phyloP scores from a whole-genome alignment of 179 eudicot species.

The Patellifolia procumbens region DNA sequence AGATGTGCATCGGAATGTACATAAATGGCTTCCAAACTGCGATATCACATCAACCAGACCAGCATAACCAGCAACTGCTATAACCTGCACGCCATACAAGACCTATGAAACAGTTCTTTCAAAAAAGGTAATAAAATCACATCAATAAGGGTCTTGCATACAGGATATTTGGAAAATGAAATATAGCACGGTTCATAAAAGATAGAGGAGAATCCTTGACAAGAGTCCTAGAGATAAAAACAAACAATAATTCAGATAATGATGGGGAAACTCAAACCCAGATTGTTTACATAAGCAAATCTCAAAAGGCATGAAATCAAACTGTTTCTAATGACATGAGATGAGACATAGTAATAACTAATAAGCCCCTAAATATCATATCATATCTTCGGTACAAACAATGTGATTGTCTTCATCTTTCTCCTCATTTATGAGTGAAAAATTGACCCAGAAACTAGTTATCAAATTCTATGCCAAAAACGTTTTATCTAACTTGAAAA shows the following conservation, averaged over 20 bases:
- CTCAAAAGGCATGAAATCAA: background rate
- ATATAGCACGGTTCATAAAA: background rate
- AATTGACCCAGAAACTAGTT: background rate
- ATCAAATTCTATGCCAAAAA: background rate
- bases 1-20: slow-evolving; percentile 62
- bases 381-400: background rate
- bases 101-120: background rate
- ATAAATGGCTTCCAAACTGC: slow-evolving; percentile 84
- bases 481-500: background rate
- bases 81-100: slow-evolving; percentile 45
- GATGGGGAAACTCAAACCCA: background rate
- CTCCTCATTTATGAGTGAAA: background rate
- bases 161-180: background rate
- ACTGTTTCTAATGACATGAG: no score
- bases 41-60: slow-evolving; percentile 82
- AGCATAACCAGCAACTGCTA: slow-evolving; percentile 86
- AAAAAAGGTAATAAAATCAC: background rate
- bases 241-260: background rate
- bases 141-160: background rate
- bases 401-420: background rate
- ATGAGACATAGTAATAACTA: no score
- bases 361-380: background rate
- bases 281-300: background rate
- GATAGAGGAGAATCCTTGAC: background rate
- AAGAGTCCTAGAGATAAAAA: background rate